phyloP scores from a whole-genome alignment of 1,284 basidiomycete genomes.

The Cutaneotrichosporon cavernicola region DNA sequence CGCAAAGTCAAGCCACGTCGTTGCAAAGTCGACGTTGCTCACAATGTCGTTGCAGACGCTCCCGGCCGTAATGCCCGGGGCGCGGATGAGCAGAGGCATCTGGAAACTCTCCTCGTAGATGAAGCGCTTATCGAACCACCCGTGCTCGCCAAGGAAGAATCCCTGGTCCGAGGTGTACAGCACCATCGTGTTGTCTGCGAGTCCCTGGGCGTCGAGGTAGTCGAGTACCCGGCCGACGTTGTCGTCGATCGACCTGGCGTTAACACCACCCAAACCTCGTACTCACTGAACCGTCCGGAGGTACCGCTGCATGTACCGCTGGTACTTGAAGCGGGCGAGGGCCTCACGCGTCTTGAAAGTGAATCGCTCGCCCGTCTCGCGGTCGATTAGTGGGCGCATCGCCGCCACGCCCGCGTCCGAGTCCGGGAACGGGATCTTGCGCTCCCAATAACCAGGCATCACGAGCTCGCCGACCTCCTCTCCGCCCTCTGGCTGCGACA shows the following conservation, averaged over 20 bases:
- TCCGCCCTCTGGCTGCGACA: constrained; percentile 31
- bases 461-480: constrained; percentile 18
- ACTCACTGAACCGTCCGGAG: constrained; percentile 28
- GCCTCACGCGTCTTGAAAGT: constrained; percentile 28
- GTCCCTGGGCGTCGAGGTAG: constrained; percentile 24
- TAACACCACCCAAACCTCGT: background rate
- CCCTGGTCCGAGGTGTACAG: constrained; percentile 31
- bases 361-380: constrained; percentile 24
- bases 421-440: constrained; percentile 27
- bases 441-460: constrained; percentile 5
- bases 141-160: constrained; percentile 36
- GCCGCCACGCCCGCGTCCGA: constrained; percentile 18
- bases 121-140: constrained; percentile 40
- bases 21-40: constrained; percentile 33
- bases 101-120: constrained; percentile 32
- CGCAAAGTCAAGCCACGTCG: constrained; percentile 30
- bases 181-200: constrained; percentile 29
- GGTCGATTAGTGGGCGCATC: constrained; percentile 25
- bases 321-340: constrained; percentile 29
- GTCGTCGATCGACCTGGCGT: constrained; percentile 25
- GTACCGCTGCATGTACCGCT: constrained; percentile 34
- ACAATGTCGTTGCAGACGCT: constrained; percentile 31
- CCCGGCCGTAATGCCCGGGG: constrained; percentile 30
- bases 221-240: constrained; percentile 31
- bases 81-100: constrained; percentile 31